Evolutionary conservation across 352 stramenopile species (phyloP).

Genomic region (Phytophthora colocasiae): DNA sequence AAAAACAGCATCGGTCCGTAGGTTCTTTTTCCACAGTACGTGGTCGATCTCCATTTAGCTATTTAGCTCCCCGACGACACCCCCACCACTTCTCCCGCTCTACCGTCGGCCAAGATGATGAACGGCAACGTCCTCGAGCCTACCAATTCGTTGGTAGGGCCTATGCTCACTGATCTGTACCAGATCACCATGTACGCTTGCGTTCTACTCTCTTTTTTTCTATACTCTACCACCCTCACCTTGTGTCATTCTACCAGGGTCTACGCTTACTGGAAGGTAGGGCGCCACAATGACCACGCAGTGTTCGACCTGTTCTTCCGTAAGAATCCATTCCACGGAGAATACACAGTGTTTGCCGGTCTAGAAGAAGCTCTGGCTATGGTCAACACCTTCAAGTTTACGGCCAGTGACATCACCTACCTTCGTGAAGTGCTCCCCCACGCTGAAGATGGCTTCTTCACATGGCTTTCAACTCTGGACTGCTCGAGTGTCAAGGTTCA

Average conservation of each 20-base stretch:
- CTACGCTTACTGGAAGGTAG: constrained; percentile 98
- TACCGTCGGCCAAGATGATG: constrained; percentile 27
- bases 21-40: constrained; percentile 33
- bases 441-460: constrained; percentile 96
- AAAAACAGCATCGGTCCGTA: constrained; percentile 4
- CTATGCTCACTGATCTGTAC: constrained; percentile 99
- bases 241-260: constrained; percentile 80
- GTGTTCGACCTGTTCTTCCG: constrained; percentile 99
- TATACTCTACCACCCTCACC: not conserved
- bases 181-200: constrained; percentile 91
- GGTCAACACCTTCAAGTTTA: constrained; percentile 96
- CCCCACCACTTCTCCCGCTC: not conserved
- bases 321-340: constrained; percentile 99
- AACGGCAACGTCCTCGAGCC: constrained; percentile 57
- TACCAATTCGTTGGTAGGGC: constrained; percentile 95
- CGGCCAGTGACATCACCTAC: constrained; percentile 94
- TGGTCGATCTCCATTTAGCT: constrained; percentile 28
- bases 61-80: constrained; percentile 10
- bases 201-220: not conserved
- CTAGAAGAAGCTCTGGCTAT: constrained; percentile 92
- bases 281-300: constrained; percentile 92
- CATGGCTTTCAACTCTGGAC: constrained; percentile 94
- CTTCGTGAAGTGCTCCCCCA: constrained; percentile 87
- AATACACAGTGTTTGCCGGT: constrained; percentile 96
- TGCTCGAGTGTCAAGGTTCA: constrained; percentile 94